Conservation (phyloP, 805 yeast genomes). For the Saccharomyces jurei region DNA sequence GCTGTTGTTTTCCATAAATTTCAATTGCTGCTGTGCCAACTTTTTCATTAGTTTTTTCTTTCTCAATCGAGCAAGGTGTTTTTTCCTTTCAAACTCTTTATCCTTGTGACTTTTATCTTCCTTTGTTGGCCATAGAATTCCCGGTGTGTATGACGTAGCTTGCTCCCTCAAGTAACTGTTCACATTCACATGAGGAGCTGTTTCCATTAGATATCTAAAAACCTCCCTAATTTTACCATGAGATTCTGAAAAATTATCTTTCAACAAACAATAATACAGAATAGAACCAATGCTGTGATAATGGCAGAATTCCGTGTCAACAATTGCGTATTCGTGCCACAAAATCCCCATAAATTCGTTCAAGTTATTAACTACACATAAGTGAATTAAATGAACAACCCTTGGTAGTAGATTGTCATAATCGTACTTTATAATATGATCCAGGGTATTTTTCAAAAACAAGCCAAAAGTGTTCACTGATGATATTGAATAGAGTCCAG, state of each 20-base stretch:
- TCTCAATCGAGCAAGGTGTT: slow-evolving; percentile 59
- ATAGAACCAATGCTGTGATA: slow-evolving; percentile 35
- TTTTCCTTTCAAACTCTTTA: slow-evolving; percentile 50
- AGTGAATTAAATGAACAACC: slow-evolving; percentile 59
- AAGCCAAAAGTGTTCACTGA: slow-evolving; percentile 45
- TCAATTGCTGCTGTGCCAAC: slow-evolving; percentile 69
- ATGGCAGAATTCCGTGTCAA: slow-evolving; percentile 33
- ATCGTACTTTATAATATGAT: slow-evolving; percentile 31
- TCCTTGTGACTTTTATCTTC: slow-evolving; percentile 19
- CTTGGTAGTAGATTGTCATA: slow-evolving; percentile 55
- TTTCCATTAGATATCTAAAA: slow-evolving; percentile 28
- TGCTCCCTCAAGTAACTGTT: slow-evolving; percentile 29
- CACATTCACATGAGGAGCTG: slow-evolving; percentile 29
- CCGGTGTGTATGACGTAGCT: slow-evolving; percentile 31
- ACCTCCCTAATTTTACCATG: slow-evolving; percentile 55
- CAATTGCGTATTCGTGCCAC: slow-evolving; percentile 31
- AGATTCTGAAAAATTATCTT: slow-evolving; percentile 35
- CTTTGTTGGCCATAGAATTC: slow-evolving; percentile 21
- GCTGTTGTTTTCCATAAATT: slow-evolving; percentile 53
- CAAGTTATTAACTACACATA: slow-evolving; percentile 41
- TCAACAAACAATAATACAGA: slow-evolving; percentile 35
- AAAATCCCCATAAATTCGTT: slow-evolving; percentile 30
- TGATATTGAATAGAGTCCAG: slow-evolving; percentile 42
- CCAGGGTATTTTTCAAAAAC: slow-evolving; percentile 44
- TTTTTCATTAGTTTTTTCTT: slow-evolving; percentile 67